Evolutionary conservation across 2,329 filamentous ascomycete genomes (phyloP).

Genomic region (Botrytis tulipae): DNA sequence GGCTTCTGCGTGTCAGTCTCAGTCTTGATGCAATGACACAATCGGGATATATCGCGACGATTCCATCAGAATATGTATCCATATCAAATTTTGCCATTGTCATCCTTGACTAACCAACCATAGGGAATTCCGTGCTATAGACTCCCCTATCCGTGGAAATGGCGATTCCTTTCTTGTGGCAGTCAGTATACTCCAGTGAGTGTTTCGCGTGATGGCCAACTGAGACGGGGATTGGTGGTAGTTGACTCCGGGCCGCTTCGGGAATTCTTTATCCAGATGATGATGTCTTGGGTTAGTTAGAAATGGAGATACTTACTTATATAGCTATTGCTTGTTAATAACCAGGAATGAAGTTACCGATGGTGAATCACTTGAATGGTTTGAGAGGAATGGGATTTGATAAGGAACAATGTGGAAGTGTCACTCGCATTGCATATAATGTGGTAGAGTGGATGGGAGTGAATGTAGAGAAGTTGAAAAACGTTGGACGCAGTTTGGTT

Average conservation of each 20-base stretch:
- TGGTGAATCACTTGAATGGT: not conserved
- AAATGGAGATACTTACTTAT: not conserved
- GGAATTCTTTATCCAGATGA: not conserved
- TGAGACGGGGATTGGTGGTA: accelerated
- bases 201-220: not conserved
- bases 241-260: not conserved
- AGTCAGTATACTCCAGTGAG: not conserved
- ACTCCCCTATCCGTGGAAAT: not conserved
- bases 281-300: not conserved
- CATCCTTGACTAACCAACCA: no score
- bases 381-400: not conserved
- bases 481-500: no score
- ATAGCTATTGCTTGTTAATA: not conserved
- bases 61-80: no score
- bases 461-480: not conserved
- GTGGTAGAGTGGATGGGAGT: not conserved
- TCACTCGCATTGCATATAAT: not conserved
- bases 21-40: no score
- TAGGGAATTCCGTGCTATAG: not conserved
- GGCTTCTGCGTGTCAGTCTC: no score
- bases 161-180: not conserved
- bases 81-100: no score
- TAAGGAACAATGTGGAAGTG: accelerated
- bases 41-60: no score
- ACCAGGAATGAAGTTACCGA: not conserved